Base-by-base conservation (phyloP, 352 stramenopile genomes). In the Blastocystis sp. region DNA sequence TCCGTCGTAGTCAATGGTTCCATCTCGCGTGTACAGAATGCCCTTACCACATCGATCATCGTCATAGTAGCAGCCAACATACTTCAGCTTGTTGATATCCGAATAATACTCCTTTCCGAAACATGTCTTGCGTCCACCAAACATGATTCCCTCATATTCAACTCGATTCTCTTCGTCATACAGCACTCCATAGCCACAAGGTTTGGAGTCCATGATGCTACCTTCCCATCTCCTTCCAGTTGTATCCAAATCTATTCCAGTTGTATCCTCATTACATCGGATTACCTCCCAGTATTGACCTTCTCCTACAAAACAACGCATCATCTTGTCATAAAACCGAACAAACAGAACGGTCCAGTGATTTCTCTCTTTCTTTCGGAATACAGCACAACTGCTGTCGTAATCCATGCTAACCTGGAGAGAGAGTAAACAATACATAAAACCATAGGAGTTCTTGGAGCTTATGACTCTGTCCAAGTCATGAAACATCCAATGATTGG, bases 191-290 rank as follows among this genome's bases (percentile, higher is more conserved):
- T 34, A 76, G 16, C 64, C 64, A 76, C 38, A 76, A 34, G 64
- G 64, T n/a, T 40, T 4, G 8, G 27, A 27, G 51, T 76, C 32
- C 21, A 76, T 9, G 29, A 51, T 6, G 14, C 11, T 27, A n/a
- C 64, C 64, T 29, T 76, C 40, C 65, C 65, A 78, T 16, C 65
- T 4, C 11, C 14, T 21, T n/a, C 65, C 40, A 4, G 16, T 14
- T 6, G 44, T 16, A 57, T 78, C 44, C 24, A 78, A 44, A 59
- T 78, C 65, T 18, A 78, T 29, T n/a, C n/a, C n/a, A n/a, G n/a
- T n/a, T n/a, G n/a, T n/a, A n/a, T n/a, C n/a, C n/a, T n/a, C n/a
- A n/a, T n/a, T n/a, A n/a, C n/a, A n/a, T n/a, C n/a, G n/a, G n/a
- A n/a, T n/a, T n/a, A n/a, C n/a, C n/a, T n/a, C n/a, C n/a, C n/a